These are phyloP conservation scores for Candida sp. DNA, from an alignment of 1,139 yeast species.

Conservation along the genomic window DNA sequence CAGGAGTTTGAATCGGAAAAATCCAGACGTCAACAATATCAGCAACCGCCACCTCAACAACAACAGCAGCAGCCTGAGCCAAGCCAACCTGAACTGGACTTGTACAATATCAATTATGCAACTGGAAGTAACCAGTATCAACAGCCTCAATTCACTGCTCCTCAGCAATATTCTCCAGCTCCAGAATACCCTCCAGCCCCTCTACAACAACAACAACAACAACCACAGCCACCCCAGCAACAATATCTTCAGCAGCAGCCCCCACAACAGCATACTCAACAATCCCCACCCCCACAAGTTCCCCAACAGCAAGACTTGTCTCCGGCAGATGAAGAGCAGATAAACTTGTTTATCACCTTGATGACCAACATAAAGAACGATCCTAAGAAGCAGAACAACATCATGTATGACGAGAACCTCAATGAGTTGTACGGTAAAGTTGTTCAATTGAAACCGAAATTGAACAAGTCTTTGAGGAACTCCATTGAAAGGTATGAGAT, in stretches of 20 bases:
- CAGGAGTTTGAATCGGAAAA: slow-evolving; percentile 64
- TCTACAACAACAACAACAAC: slow-evolving; percentile 11
- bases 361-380: slow-evolving; percentile 58
- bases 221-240: slow-evolving; percentile 1
- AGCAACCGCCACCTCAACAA: slow-evolving; percentile 13
- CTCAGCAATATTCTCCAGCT: slow-evolving; percentile 3
- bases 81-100: slow-evolving; percentile 28
- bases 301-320: slow-evolving; percentile 40
- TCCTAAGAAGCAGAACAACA: slow-evolving; percentile 52
- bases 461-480: slow-evolving; percentile 68
- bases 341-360: slow-evolving; percentile 70
- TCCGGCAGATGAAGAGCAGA: slow-evolving; percentile 66
- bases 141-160: slow-evolving; percentile 5
- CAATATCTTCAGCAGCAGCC: slow-evolving; percentile 8
- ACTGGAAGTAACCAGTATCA: slow-evolving; percentile 7
- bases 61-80: slow-evolving; percentile 10
- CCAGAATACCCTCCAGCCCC: slow-evolving; percentile 8
- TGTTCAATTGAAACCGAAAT: slow-evolving; percentile 71
- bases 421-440: slow-evolving; percentile 70
- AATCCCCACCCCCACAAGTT: slow-evolving; percentile 8
- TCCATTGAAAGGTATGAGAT: slow-evolving; percentile 71
- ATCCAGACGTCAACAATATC: slow-evolving; percentile 16
- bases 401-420: slow-evolving; percentile 63
- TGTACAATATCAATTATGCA: slow-evolving; percentile 26
- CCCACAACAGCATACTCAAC: slow-evolving; percentile 9